Evolutionary conservation across 345 rosid genomes (phyloP).

Genomic region (Camelina hispida): DNA sequence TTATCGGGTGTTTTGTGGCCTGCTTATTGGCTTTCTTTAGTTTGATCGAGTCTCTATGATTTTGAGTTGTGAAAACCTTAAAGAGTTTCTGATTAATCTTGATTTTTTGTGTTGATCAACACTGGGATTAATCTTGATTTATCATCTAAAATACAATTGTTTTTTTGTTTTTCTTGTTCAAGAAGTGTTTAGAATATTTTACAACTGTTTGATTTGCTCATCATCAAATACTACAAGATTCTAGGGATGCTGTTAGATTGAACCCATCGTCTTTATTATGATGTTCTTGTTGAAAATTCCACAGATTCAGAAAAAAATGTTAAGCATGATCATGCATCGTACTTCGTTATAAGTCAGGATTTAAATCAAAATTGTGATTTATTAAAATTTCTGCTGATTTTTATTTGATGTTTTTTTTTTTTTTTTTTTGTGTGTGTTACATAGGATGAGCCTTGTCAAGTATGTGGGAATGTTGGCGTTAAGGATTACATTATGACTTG

Average conservation of each 20-base stretch:
- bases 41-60: neutral
- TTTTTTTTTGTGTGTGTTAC: neutral
- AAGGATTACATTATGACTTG: constrained; percentile 31
- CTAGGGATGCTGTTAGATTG: no score
- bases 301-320: neutral
- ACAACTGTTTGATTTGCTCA: constrained; percentile 9
- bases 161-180: no score
- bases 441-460: constrained; percentile 30
- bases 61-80: neutral
- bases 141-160: neutral
- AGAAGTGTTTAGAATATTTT: neutral
- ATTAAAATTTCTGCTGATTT: neutral
- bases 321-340: neutral
- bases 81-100: neutral
- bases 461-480: constrained; percentile 32
- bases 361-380: neutral
- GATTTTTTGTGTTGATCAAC: neutral
- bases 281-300: neutral
- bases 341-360: neutral
- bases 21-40: neutral
- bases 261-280: neutral
- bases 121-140: constrained; percentile 4
- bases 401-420: neutral
- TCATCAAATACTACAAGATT: no score
- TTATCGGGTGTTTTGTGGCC: neutral